phyloP scores from a whole-genome alignment of 1,284 basidiomycete species.

The Psilocybe mexicana region DNA sequence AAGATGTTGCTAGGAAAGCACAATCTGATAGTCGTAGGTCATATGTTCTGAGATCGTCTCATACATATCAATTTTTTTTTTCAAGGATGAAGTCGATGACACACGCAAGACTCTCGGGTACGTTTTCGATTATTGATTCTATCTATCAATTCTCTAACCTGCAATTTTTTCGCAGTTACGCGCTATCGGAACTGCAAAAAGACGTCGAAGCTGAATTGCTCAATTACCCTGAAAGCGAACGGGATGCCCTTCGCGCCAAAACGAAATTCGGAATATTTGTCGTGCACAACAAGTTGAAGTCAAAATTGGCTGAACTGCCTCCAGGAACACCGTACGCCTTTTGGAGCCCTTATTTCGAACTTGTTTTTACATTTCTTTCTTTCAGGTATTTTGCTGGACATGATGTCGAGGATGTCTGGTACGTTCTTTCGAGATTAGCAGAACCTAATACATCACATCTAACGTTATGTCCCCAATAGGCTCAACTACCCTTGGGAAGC shows the following conservation, averaged over 20 bases:
- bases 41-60: conserved; percentile 1
- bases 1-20: conserved; percentile 77
- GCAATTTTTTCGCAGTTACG: conserved; percentile 59
- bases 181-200: conserved; percentile 81
- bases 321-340: conserved; percentile 58
- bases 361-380: conserved; percentile 4
- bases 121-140: conserved; percentile 25
- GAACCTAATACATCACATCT: conserved; percentile 7
- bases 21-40: conserved; percentile 80
- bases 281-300: conserved; percentile 93
- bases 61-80: not conserved
- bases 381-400: conserved; percentile 68
- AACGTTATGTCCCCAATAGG: conserved; percentile 40
- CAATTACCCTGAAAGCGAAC: conserved; percentile 65
- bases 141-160: not conserved
- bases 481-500: conserved; percentile 87
- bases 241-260: conserved; percentile 58
- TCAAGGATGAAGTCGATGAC: conserved; percentile 92
- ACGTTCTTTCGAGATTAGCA: conserved; percentile 23
- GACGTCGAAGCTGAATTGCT: conserved; percentile 80
- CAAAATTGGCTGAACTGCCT: conserved; percentile 77
- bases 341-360: not conserved
- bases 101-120: conserved; percentile 87
- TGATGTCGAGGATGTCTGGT: conserved; percentile 69
- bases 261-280: conserved; percentile 91